These are phyloP conservation scores for Tolypocladium capitatum DNA, from an alignment of 2,329 filamentous ascomycete species.

Conservation along the genomic window DNA sequence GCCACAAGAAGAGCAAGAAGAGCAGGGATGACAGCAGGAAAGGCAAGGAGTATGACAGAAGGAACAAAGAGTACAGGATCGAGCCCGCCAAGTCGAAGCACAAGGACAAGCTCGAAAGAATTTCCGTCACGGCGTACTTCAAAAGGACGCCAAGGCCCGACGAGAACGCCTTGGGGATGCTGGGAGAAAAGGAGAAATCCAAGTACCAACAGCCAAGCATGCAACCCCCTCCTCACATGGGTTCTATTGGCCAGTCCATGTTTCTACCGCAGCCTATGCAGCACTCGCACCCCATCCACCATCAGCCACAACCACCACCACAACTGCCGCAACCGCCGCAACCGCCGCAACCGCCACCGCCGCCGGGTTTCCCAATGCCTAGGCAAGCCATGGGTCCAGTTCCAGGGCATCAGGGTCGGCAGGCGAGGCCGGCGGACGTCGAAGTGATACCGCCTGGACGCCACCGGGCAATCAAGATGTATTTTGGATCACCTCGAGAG, in stretches of 20 bases:
- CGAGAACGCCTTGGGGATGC: slow-evolving; percentile 16
- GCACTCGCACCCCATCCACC: neutral
- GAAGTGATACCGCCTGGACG: neutral
- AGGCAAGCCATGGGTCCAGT: neutral
- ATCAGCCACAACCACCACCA: neutral
- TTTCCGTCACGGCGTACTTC: slow-evolving; percentile 33
- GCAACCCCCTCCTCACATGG: neutral
- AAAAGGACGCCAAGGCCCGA: slow-evolving; percentile 22
- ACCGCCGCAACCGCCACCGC: neutral
- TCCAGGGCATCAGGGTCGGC: neutral
- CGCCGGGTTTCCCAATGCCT: neutral
- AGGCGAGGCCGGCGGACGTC: neutral
- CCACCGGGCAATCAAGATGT: neutral
- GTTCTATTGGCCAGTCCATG: neutral
- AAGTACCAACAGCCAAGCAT: neutral
- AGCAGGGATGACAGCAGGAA: slow-evolving; percentile 2
- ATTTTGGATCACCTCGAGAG: slow-evolving; percentile 1
- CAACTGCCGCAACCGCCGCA: neutral
- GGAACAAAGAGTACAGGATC: slow-evolving; percentile 5
- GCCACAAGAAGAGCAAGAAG: slow-evolving; percentile 1
- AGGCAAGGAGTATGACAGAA: slow-evolving; percentile 3
- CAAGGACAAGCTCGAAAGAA: slow-evolving; percentile 21
- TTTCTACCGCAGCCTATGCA: neutral
- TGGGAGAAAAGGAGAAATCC: slow-evolving; percentile 8
- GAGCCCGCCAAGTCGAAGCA: slow-evolving; percentile 11